Evolutionary conservation across 2,329 filamentous ascomycete genomes (phyloP), one percentile per base, ranked within the genome.

Genomic region (Aspergillus caelatus): DNA sequence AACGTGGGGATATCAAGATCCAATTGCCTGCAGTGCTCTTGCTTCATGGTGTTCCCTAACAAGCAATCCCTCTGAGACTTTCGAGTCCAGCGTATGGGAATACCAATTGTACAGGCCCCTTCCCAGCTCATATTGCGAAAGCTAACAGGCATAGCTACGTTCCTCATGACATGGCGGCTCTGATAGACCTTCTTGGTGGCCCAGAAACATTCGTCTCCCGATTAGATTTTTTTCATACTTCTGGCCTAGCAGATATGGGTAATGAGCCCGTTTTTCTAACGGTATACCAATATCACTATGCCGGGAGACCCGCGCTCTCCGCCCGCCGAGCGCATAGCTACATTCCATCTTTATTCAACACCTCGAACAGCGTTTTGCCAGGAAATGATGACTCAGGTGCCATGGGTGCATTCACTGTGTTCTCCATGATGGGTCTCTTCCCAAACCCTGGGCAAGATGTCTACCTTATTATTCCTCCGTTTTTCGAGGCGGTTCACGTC

Each of bases 331-430:
- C 83, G 0, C 89, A 89, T 71, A 85, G 81, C 69, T 91, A 90
- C 71, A 89, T 91, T 48, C 88, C 88, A 0, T 74, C 77, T 0
- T 86, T 81, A 69, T 91, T 91, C 77, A 81, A 83, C 67, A 81
- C 84, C 1, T 85, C 82, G 0, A 77, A 84, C 0, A 78, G 75
- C 3, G 89, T 88, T 0, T 82, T 91, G 1, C 88, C 89, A 0
- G 89, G 89, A 0, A 91, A 91, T 72, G 88, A 91, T 69, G 89
- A 91, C 72, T 85, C 82, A 34, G 89, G 89, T 3, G 87, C 89
- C 1, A 91, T 91, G 88, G 89, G 88, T 48, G 85, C 84, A 0
- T 91, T 91, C 65, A 79, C 87, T 1, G 86, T 87, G 0, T 85
- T 91, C n/a, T 78, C 83, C 12, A 90, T 91, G 88, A 86, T 91